Conservation (phyloP, 306 rosid species). For the Vigna unguiculata region DNA sequence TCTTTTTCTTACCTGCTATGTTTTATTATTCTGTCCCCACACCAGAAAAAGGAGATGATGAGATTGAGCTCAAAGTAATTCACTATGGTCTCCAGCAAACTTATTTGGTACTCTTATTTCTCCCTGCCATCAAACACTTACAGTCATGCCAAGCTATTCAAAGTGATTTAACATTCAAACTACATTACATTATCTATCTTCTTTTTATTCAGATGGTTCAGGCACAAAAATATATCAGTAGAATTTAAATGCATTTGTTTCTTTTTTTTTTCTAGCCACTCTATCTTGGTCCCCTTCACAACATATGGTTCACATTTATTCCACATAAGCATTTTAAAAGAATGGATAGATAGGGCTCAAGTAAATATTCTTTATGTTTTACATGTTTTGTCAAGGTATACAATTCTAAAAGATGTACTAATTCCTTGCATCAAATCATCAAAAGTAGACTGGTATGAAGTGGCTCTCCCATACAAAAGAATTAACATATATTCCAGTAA, state of each 20-base stretch:
- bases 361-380: constrained; percentile 31
- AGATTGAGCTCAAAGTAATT: constrained; percentile 17
- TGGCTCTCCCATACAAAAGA: constrained; percentile 7
- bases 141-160: constrained; percentile 36
- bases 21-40: constrained; percentile 16
- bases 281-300: not conserved
- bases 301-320: constrained; percentile 28
- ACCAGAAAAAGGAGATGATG: not conserved
- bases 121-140: constrained; percentile 31
- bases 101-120: constrained; percentile 26
- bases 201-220: constrained; percentile 10
- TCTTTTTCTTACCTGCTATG: constrained; percentile 27
- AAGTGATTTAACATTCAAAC: constrained; percentile 14
- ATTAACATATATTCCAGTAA: constrained; percentile 14
- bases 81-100: constrained; percentile 33
- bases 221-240: constrained; percentile 26
- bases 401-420: constrained; percentile 38
- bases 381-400: constrained; percentile 34
- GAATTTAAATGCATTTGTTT: constrained; percentile 30
- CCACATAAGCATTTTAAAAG: constrained; percentile 1
- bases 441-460: constrained; percentile 16
- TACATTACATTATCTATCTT: constrained; percentile 11
- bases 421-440: constrained; percentile 38
- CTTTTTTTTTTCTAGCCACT: constrained; percentile 11
- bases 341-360: constrained; percentile 1